phyloP scores from a whole-genome alignment of 2,329 filamentous ascomycete species.

The Pyrenochaeta sp. region DNA sequence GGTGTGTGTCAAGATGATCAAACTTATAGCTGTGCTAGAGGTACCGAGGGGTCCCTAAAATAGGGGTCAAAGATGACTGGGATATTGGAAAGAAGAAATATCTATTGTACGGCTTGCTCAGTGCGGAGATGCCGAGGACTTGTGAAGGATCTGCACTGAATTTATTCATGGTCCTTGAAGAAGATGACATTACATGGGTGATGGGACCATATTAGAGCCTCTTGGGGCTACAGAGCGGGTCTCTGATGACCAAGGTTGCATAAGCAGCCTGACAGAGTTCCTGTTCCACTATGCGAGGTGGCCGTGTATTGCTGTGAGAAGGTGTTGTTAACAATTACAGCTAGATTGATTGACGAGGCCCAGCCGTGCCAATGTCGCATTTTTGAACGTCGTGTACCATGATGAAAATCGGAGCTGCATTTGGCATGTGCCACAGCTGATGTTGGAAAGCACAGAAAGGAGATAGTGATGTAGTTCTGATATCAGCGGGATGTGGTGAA shows the following conservation, averaged over 20 bases:
- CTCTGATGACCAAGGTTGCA: too few species aligned
- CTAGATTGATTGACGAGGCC: background rate
- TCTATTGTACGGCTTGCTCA: background rate
- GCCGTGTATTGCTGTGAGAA: background rate
- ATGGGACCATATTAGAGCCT: background rate
- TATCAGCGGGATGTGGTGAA: conserved; percentile 1
- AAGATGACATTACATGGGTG: background rate
- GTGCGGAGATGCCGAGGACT: background rate
- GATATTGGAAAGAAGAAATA: too few species aligned
- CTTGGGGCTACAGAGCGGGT: too few species aligned
- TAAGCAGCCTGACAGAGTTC: too few species aligned
- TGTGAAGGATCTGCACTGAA: background rate
- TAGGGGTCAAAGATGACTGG: too few species aligned
- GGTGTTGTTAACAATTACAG: background rate
- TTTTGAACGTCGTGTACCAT: background rate
- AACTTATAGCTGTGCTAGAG: too few species aligned
- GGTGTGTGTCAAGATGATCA: too few species aligned
- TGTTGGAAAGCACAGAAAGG: background rate
- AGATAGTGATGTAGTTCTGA: background rate
- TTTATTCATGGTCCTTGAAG: background rate
- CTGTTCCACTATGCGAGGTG: too few species aligned
- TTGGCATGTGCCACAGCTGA: background rate
- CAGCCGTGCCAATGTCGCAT: background rate
- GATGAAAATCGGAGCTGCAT: too few species aligned
- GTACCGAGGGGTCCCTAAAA: too few species aligned